Conservation (phyloP, 2,329 filamentous ascomycete genomes). For the Zymoseptoria tritici region DNA sequence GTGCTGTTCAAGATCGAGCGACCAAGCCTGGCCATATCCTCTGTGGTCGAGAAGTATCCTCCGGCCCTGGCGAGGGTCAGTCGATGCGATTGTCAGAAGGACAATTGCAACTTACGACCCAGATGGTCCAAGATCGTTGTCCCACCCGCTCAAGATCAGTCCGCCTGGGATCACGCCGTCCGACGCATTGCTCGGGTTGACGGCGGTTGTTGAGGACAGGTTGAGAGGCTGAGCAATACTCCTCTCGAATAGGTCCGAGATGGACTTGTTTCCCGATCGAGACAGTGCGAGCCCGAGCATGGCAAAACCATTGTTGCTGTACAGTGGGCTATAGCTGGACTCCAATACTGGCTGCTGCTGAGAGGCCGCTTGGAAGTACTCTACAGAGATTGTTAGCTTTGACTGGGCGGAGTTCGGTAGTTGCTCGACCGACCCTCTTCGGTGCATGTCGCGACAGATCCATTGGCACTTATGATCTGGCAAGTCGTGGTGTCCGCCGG, state of each 20-base stretch:
- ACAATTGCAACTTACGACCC: too few species aligned
- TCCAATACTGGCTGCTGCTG: slow-evolving; percentile 2
- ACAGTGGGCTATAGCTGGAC: slow-evolving; percentile 1
- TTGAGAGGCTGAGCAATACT: not conserved
- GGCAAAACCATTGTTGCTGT: slow-evolving; percentile 3
- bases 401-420: too few species aligned
- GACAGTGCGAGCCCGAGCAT: slow-evolving; percentile 3
- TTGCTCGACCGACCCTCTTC: not conserved
- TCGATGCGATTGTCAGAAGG: not conserved
- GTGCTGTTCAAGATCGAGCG: slow-evolving; percentile 1
- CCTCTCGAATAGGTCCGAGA: not conserved
- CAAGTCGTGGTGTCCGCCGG: too few species aligned
- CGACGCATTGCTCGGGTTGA: too few species aligned
- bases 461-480: not conserved
- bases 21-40: slow-evolving; percentile 4
- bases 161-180: not conserved
- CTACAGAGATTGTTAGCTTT: too few species aligned
- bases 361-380: too few species aligned
- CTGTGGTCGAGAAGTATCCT: slow-evolving; percentile 1
- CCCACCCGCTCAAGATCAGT: not conserved
- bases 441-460: not conserved
- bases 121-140: not conserved
- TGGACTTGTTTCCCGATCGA: not conserved
- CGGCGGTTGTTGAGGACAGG: too few species aligned
- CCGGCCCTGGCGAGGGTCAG: not conserved